phyloP scores from a whole-genome alignment of 169 alveolate genomes.

The Plasmodium gallinaceum region DNA sequence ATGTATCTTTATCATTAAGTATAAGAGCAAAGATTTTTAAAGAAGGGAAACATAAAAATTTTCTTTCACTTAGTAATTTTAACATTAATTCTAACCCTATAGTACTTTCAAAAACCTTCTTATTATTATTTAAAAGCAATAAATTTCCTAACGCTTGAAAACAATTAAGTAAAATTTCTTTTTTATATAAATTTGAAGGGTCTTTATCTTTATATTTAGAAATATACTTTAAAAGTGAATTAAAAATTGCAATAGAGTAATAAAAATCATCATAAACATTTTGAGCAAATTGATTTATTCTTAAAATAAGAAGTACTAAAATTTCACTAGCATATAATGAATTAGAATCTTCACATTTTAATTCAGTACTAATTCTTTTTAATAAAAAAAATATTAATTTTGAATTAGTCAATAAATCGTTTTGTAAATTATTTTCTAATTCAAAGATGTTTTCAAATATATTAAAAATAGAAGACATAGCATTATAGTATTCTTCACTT shows the following conservation, averaged over 20 bases:
- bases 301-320: slow-evolving; percentile 61
- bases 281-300: slow-evolving; percentile 73
- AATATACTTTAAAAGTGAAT: slow-evolving; percentile 58
- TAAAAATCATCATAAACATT: slow-evolving; percentile 70
- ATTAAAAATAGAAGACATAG: slow-evolving; percentile 61
- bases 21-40: slow-evolving; percentile 62
- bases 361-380: slow-evolving; percentile 63
- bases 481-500: slow-evolving; percentile 67
- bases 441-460: slow-evolving; percentile 74
- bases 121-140: slow-evolving; percentile 55
- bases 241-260: slow-evolving; percentile 65
- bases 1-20: slow-evolving; percentile 44
- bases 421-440: slow-evolving; percentile 64
- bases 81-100: slow-evolving; percentile 67
- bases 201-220: slow-evolving; percentile 62
- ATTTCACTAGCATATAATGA: slow-evolving; percentile 73
- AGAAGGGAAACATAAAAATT: slow-evolving; percentile 72
- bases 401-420: slow-evolving; percentile 67
- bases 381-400: slow-evolving; percentile 70
- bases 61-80: slow-evolving; percentile 72
- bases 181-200: slow-evolving; percentile 58
- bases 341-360: slow-evolving; percentile 52
- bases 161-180: slow-evolving; percentile 65
- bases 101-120: slow-evolving; percentile 41
- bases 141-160: slow-evolving; percentile 74